Base-by-base conservation (phyloP, 2,329 filamentous ascomycete species). In the Colletotrichum sp. region DNA sequence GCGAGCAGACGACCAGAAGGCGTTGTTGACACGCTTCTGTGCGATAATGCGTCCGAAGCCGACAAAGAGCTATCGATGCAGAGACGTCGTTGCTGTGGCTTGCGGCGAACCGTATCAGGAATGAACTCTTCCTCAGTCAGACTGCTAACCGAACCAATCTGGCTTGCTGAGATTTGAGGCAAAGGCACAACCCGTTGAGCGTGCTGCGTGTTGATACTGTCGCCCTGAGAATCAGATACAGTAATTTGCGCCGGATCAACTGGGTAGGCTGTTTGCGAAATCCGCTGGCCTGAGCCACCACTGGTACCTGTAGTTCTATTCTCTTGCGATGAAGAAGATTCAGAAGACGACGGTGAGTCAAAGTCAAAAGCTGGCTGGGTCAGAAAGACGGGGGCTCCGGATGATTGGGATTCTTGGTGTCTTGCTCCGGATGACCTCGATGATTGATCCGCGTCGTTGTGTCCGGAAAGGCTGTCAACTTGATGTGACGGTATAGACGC, bases 91-190 rank as follows among this genome's bases (percentile, higher is more conserved):
- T 28, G 60, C 22, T 15, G 69, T 8, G 69, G 67, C 26, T 34
- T 72, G 18, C 77, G 77, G 16, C 68, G 66, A 15, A 79, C 74
- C 10, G 74, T 78, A 44, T 79, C 77, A n/a, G 76, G 77, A 10
- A 79, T 65, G 22, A 72, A 24, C 13, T 64, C 66, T 15, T 78
- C 74, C 26, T 68, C 67, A 4, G 48, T 34, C 7, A 28, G 39
- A 32, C 68, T 73, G 57, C 57, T 70, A 30, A 39, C 57, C 22
- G 28, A 60, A 28, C 34, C 55, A 24, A 44, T 73, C 12, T 78
- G 68, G n/a, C 60, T 72, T 8, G 52, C 68, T 22, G 36, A 75
- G 26, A 67, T 68, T n/a, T 69, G 16, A 13, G 52, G 65, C 13
- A 75, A 39, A 12, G 76, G 63, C 18, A 64, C 22, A 10, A 78